Conservation (phyloP, 2,329 filamentous ascomycete genomes). For the Fusarium sp. region DNA sequence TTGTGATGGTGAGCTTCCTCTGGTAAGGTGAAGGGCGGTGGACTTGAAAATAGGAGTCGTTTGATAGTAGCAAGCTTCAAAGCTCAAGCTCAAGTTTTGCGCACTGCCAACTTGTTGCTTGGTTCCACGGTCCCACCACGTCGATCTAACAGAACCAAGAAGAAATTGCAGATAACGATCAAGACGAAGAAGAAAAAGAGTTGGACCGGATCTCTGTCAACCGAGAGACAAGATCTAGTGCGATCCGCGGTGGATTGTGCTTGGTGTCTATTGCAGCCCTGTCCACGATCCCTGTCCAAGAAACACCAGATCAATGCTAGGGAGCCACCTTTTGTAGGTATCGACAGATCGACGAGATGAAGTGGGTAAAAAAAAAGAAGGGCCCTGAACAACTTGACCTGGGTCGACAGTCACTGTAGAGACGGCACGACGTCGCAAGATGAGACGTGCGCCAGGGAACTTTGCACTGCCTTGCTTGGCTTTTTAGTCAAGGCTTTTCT, state of each 20-base stretch:
- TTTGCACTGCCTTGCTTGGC: slow-evolving; percentile 44
- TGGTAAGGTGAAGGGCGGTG: slow-evolving; percentile 6
- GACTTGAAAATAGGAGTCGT: slow-evolving; percentile 18
- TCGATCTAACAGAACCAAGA: slow-evolving; percentile 15
- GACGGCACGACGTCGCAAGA: slow-evolving; percentile 20
- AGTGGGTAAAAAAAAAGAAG: slow-evolving; percentile 23
- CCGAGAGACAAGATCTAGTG: slow-evolving; percentile 37
- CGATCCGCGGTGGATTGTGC: slow-evolving; percentile 31
- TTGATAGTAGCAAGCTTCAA: slow-evolving; percentile 26
- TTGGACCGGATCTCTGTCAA: slow-evolving; percentile 16
- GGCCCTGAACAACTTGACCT: not conserved
- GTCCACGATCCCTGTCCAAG: slow-evolving; percentile 38
- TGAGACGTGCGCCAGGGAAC: slow-evolving; percentile 25
- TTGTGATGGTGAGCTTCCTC: slow-evolving; percentile 3
- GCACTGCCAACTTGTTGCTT: slow-evolving; percentile 3
- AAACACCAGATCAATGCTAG: slow-evolving; percentile 32
- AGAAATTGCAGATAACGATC: slow-evolving; percentile 8
- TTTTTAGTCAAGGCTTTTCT: slow-evolving; percentile 17
- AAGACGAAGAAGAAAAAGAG: slow-evolving; percentile 15
- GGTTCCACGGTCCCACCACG: slow-evolving; percentile 1
- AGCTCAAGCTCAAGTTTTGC: slow-evolving; percentile 12
- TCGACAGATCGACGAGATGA: slow-evolving; percentile 37
- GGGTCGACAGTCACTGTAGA: slow-evolving; percentile 20
- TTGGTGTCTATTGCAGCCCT: slow-evolving; percentile 12
- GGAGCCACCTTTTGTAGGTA: slow-evolving; percentile 35